Conservation (phyloP, 2,329 filamentous ascomycete species). For the Aspergillus felis region DNA sequence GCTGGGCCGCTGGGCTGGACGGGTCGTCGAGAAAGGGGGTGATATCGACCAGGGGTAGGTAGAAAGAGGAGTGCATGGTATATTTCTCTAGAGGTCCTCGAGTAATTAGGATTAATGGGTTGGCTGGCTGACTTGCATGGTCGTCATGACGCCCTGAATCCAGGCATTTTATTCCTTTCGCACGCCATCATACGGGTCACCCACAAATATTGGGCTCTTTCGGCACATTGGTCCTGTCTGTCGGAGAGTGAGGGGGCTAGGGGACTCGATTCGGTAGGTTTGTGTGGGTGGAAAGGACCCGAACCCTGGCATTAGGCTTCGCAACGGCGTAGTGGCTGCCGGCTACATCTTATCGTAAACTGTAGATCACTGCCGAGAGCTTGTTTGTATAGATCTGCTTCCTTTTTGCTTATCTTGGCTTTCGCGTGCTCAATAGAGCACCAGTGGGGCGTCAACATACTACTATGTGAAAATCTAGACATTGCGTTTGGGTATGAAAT, state of each 20-base stretch:
- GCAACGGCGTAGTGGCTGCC: background rate
- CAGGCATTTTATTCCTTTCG: background rate
- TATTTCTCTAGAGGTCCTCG: too few relatives aligned
- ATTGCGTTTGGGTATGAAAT: background rate
- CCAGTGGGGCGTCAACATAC: background rate
- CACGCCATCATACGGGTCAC: background rate
- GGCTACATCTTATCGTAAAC: background rate
- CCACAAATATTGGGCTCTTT: background rate
- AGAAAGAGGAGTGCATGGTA: slow-evolving; percentile 3
- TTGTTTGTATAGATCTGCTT: background rate
- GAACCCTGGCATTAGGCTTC: background rate
- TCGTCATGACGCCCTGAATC: background rate
- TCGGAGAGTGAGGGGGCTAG: background rate
- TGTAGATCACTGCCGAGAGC: background rate
- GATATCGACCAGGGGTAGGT: slow-evolving; percentile 15
- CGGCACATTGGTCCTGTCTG: background rate
- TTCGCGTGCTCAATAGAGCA: background rate
- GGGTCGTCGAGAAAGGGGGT: slow-evolving; percentile 14
- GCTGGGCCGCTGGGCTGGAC: slow-evolving; percentile 11
- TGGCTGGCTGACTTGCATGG: background rate
- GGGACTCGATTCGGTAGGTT: background rate
- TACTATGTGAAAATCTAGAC: background rate
- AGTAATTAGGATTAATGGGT: background rate
- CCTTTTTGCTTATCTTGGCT: background rate
- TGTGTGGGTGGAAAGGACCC: background rate